These are phyloP conservation scores for Lactarius tabidus DNA, from an alignment of 768 basidiomycete species.

Conservation along the genomic window DNA sequence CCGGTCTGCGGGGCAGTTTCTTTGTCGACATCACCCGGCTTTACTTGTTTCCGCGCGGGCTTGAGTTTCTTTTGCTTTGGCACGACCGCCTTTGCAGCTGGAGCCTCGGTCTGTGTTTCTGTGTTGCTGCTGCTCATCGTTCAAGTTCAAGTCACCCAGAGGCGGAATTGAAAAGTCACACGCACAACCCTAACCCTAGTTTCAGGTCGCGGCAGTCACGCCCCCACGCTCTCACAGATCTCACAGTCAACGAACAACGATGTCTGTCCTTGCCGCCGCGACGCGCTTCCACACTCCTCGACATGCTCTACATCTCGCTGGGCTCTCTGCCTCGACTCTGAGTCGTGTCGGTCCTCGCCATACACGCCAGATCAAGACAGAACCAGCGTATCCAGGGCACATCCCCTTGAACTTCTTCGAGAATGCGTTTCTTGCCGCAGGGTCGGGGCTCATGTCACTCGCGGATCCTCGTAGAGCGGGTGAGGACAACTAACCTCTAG, in stretches of 20 bases:
- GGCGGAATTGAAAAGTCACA: neutral
- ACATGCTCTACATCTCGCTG: neutral
- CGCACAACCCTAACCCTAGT: conserved; percentile 16
- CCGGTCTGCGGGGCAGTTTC: conserved; percentile 86
- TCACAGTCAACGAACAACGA: neutral
- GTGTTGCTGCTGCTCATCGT: conserved; percentile 20
- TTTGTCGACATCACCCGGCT: conserved; percentile 85
- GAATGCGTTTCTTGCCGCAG: conserved; percentile 78
- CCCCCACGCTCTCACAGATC: neutral
- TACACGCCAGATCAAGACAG: conserved; percentile 20
- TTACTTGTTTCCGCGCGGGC: conserved; percentile 93
- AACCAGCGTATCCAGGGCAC: conserved; percentile 69
- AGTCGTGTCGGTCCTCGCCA: neutral
- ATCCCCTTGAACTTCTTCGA: conserved; percentile 81
- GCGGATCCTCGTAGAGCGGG: conserved; percentile 81
- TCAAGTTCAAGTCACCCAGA: neutral
- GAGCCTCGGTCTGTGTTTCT: conserved; percentile 15
- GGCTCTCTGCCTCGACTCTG: neutral
- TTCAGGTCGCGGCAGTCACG: neutral
- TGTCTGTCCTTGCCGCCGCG: conserved; percentile 14
- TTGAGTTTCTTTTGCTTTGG: conserved; percentile 63
- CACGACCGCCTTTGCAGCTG: conserved; percentile 8
- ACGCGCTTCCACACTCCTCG: conserved; percentile 7
- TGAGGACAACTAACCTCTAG: conserved; percentile 36
- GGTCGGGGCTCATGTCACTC: conserved; percentile 80